Conservation (phyloP, 2,329 filamentous ascomycete species). For the Diaporthe vaccinii region DNA sequence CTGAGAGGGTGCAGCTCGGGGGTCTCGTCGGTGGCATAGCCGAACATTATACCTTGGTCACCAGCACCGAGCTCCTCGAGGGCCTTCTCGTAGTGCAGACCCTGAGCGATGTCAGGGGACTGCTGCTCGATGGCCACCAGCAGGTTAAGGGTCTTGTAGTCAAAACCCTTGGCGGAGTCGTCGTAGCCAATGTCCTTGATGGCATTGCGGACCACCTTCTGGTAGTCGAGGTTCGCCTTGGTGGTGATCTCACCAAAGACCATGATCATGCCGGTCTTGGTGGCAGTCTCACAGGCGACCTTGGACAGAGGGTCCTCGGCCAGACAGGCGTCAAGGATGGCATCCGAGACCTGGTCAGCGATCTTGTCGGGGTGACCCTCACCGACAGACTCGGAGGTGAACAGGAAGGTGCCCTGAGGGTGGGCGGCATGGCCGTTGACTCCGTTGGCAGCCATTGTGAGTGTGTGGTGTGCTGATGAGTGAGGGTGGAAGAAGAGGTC, state of each 20-base stretch:
- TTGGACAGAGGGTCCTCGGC: slow-evolving; percentile 96
- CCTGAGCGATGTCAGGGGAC: slow-evolving; percentile 98
- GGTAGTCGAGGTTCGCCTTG: slow-evolving; percentile 96
- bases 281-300: slow-evolving; percentile 98
- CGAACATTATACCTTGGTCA: slow-evolving; percentile 99
- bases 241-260: slow-evolving; percentile 99
- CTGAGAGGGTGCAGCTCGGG: slow-evolving; percentile 97
- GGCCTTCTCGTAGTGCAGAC: slow-evolving; percentile 97
- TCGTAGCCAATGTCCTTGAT: slow-evolving; percentile 99
- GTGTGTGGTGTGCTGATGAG: not conserved
- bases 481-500: not conserved
- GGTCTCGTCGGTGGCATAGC: slow-evolving; percentile 99
- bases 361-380: slow-evolving; percentile 98
- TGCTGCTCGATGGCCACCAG: slow-evolving; percentile 99
- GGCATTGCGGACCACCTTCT: slow-evolving; percentile 92
- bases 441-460: slow-evolving; percentile 70
- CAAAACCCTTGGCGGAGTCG: slow-evolving; percentile 96
- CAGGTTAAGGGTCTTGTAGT: slow-evolving; percentile 99
- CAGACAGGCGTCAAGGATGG: slow-evolving; percentile 98
- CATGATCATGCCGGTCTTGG: slow-evolving; percentile 99
- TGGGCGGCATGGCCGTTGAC: slow-evolving; percentile 60
- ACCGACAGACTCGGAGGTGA: slow-evolving; percentile 91
- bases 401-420: slow-evolving; percentile 82
- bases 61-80: slow-evolving; percentile 98
- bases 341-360: slow-evolving; percentile 98